Evolutionary conservation across 495 filamentous ascomycete species (phyloP).

Genomic region (Xylaria curta): DNA sequence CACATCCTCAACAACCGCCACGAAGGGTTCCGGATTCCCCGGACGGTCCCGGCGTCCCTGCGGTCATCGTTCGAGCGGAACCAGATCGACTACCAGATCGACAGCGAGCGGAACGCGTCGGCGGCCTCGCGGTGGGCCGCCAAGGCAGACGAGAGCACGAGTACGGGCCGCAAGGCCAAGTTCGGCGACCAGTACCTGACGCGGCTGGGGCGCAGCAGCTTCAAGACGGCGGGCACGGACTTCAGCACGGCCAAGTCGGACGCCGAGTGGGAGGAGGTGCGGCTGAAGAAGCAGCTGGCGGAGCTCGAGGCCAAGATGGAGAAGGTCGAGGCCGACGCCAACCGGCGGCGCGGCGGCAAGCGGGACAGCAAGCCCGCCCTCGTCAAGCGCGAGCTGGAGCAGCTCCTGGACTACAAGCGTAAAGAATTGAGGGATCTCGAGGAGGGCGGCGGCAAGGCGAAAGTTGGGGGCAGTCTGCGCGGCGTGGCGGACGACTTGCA

Average conservation of each 20-base stretch:
- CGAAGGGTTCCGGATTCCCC: constrained; percentile 92
- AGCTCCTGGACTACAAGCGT: constrained; percentile 83
- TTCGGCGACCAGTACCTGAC: constrained; percentile 97
- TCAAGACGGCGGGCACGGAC: constrained; percentile 82
- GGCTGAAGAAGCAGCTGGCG: constrained; percentile 85
- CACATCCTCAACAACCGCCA: constrained; percentile 95
- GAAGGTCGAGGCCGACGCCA: constrained; percentile 70
- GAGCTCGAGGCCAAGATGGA: constrained; percentile 87
- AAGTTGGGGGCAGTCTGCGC: constrained; percentile 64
- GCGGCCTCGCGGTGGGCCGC: constrained; percentile 69
- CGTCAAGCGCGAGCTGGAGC: constrained; percentile 91
- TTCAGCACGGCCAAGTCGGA: constrained; percentile 76
- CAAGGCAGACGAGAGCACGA: constrained; percentile 72
- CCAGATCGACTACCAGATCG: constrained; percentile 92
- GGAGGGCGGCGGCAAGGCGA: constrained; percentile 75
- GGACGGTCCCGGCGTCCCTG: constrained; percentile 88
- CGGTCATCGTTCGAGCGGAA: constrained; percentile 91
- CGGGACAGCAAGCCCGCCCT: constrained; percentile 77
- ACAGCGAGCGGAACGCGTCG: constrained; percentile 65
- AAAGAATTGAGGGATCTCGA: constrained; percentile 70
- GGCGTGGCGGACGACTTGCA: constrained; percentile 71
- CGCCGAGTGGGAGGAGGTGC: constrained; percentile 95
- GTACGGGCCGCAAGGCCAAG: constrained; percentile 87
- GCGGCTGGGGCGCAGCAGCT: constrained; percentile 79
- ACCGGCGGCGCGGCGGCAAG: constrained; percentile 59